Evolutionary conservation across 345 rosid genomes (phyloP), one percentile per base, ranked within the genome.

Genomic region (Hevea brasiliensis): DNA sequence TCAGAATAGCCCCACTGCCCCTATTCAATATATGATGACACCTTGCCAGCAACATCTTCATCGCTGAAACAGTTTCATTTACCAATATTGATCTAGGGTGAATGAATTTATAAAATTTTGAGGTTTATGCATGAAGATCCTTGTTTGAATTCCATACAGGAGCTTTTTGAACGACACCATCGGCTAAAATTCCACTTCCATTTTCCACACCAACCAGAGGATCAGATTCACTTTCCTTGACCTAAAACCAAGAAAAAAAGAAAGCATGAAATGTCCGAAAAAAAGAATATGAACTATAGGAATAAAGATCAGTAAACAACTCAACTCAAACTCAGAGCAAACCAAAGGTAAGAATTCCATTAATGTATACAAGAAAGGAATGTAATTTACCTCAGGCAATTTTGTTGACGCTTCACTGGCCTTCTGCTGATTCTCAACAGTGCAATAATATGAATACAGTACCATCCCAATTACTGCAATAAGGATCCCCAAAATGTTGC

Each of bases 391-490:
- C 99, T 91, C 97, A 20, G 92, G 87, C 80, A 84, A 72, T 80
- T 87, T 96, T 32, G 86, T 32, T 18, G 93, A 72, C 60, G 81
- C 61, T 77, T 93, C 99, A 61, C 71, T 85, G 56, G 92, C 80
- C 83, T 93, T 96, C 83, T 89, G 99, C 85, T 93, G 97, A 80
- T 63, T 86, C 82, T 96, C 99, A 44, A 70, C 12, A 0, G 85
- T 85, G 84, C 97, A 93, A 74, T 35, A 91, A 74, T 90, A 96
- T 20, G 99, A 96, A 80, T 96, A 96, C n/a, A 93, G 80, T 48
- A 88, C 89, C 99, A 96, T 96, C 74, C 99, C 99, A 23, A 91
- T 56, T 26, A 96, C 83, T n/a, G 99, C 99, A 71, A 96, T 80
- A 71, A 91, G 78, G 74, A 96, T 96, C 40, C 99, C 99, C 45